A percentile compares a stretch with the other conserved stretches of the same genome.
phyloP scores from a whole-genome alignment of 345 rosid genomes.

The Eucalyptus marginata region DNA sequence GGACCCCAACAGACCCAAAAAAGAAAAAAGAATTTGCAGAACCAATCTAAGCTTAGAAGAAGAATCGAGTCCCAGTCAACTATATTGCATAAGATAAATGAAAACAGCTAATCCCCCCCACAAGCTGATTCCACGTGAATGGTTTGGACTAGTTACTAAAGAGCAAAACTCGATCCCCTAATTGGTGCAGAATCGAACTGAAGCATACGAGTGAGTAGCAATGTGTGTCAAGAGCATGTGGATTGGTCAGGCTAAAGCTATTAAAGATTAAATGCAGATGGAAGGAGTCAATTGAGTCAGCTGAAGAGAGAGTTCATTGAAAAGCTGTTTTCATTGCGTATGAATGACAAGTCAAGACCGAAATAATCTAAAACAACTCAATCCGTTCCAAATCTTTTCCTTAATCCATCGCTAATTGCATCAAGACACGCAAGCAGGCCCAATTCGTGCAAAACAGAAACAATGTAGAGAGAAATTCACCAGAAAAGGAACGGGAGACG shows the following conservation, averaged over 20 bases:
- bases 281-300: background rate
- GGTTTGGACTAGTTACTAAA: background rate
- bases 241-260: background rate
- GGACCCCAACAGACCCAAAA: background rate
- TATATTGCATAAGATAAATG: background rate
- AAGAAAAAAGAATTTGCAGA: background rate
- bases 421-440: too few species aligned
- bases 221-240: background rate
- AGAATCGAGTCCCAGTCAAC: background rate
- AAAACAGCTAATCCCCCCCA: background rate
- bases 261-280: background rate
- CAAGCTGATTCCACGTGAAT: background rate
- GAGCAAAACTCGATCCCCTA: background rate
- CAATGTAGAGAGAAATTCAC: background rate
- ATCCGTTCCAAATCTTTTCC: background rate
- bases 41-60: background rate
- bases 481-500: background rate
- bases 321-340: background rate
- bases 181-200: background rate
- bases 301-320: rapidly evolving
- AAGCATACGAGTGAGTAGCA: background rate
- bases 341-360: too few species aligned
- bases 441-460: background rate
- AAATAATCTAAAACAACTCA: too few species aligned
- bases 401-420: background rate